Evolutionary conservation across 768 basidiomycete genomes (phyloP).

Genomic region (Tylopilus subfusipes): DNA sequence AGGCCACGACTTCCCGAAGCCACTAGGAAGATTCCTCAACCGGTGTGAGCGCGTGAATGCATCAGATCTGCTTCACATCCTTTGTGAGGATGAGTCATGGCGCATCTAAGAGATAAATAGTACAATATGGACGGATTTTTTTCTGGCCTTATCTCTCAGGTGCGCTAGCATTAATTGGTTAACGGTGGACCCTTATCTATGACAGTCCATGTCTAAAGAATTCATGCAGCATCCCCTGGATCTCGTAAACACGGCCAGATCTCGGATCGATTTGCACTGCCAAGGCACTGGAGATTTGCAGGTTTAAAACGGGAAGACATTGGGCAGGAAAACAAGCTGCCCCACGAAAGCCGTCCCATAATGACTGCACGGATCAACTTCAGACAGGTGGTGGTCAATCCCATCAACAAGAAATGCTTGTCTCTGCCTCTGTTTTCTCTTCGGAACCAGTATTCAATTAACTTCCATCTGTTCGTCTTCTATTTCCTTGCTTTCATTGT

Average conservation of each 20-base stretch:
- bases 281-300: not conserved
- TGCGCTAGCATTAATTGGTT: not conserved
- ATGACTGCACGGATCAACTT: slow-evolving; percentile 12
- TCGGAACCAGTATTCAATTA: slow-evolving; percentile 6
- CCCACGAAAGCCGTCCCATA: not conserved
- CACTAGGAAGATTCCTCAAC: too few species aligned
- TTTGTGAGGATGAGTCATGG: too few species aligned
- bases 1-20: too few species aligned
- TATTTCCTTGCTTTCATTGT: not conserved
- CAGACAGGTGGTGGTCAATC: slow-evolving; percentile 6
- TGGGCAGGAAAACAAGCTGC: not conserved
- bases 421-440: slow-evolving; percentile 4
- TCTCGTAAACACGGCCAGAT: not conserved
- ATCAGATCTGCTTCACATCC: too few species aligned
- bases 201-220: not conserved
- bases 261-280: not conserved
- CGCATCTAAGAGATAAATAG: not conserved
- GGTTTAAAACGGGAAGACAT: not conserved
- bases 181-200: slow-evolving; percentile 36
- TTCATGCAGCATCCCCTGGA: not conserved
- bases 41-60: too few species aligned
- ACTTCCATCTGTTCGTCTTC: slow-evolving; percentile 7
- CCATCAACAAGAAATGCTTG: slow-evolving; percentile 1
- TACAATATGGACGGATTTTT: not conserved
- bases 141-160: not conserved